Percentiles rank a stretch among this genome's conserved stretches.
These are phyloP conservation scores for Plasmodium relictum DNA, from an alignment of 169 alveolate genomes.

Conservation along the genomic window DNA sequence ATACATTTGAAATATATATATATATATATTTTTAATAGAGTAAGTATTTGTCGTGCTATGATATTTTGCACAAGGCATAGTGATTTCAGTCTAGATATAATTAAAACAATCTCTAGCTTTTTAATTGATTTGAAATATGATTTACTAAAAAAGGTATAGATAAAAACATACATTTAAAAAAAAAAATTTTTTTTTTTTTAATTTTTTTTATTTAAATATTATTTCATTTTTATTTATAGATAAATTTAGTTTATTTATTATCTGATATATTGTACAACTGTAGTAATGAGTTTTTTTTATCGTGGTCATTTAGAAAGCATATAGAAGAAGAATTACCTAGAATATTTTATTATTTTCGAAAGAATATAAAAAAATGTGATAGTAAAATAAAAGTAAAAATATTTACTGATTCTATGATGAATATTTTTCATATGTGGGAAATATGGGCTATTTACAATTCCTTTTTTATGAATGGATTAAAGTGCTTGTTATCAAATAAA, in stretches of 20 bases:
- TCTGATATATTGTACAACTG: constrained; percentile 84
- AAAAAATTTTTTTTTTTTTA: neutral
- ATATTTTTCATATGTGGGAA: constrained; percentile 59
- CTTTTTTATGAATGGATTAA: constrained; percentile 53
- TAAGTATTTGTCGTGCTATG: constrained; percentile 77
- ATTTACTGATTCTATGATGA: constrained; percentile 48
- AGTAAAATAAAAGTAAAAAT: constrained; percentile 58
- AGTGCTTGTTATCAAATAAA: constrained; percentile 42
- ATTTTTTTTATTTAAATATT: neutral
- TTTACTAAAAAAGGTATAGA: constrained; percentile 60
- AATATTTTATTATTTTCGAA: constrained; percentile 78
- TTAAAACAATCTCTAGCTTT: constrained; percentile 44
- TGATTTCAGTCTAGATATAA: constrained; percentile 57
- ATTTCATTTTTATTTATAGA: constrained; percentile 12
- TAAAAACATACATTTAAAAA: neutral
- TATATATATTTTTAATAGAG: constrained; percentile 15
- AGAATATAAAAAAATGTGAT: constrained; percentile 60
- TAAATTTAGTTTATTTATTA: constrained; percentile 83
- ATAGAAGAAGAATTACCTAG: constrained; percentile 81
- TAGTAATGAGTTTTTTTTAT: constrained; percentile 78
- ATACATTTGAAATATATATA: neutral
- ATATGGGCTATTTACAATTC: constrained; percentile 52
- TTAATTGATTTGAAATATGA: constrained; percentile 66
- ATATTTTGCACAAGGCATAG: constrained; percentile 75
- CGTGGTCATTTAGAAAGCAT: constrained; percentile 83